Evolutionary conservation across 2,329 filamentous ascomycete species (phyloP).

Genomic region (Trichoderma breve): DNA sequence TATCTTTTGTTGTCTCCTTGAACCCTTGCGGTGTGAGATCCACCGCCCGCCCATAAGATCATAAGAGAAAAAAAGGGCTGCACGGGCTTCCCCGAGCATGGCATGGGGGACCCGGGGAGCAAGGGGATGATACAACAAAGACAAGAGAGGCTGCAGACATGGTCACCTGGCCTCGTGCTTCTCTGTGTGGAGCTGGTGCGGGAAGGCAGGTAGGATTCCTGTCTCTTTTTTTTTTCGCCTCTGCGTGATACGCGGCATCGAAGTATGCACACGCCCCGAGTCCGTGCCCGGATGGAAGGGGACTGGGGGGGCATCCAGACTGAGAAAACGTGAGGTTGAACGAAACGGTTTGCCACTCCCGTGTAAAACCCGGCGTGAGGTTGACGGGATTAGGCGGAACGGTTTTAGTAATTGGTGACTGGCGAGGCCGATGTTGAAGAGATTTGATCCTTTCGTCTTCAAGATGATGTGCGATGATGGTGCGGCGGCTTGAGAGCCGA

Average conservation of each 20-base stretch:
- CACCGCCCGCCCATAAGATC: not conserved
- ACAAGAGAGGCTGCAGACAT: not conserved
- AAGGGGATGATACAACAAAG: not conserved
- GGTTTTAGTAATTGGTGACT: not conserved
- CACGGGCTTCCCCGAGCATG: conserved; percentile 10
- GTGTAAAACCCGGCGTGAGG: not conserved
- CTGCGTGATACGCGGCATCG: not conserved
- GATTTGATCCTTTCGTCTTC: not conserved
- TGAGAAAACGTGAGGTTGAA: not conserved
- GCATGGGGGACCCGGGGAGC: not conserved
- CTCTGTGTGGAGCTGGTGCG: conserved; percentile 3
- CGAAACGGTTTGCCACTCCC: not conserved
- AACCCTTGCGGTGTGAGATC: conserved; percentile 12
- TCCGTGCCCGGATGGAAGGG: not conserved
- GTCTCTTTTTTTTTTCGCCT: not conserved
- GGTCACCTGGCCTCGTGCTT: conserved; percentile 15
- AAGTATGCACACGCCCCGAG: conserved; percentile 16
- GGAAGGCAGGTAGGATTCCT: not conserved
- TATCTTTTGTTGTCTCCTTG: not conserved
- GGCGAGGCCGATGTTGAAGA: not conserved
- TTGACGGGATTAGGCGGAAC: not conserved
- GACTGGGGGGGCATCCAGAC: not conserved
- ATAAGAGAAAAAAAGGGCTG: not conserved
- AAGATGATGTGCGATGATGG: not conserved
- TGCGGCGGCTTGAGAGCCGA: not conserved